Percentiles rank a stretch among this genome's conserved stretches.
Evolutionary conservation across 139 green algal genomes (phyloP).

Genomic region (Coelastrella sp.): DNA sequence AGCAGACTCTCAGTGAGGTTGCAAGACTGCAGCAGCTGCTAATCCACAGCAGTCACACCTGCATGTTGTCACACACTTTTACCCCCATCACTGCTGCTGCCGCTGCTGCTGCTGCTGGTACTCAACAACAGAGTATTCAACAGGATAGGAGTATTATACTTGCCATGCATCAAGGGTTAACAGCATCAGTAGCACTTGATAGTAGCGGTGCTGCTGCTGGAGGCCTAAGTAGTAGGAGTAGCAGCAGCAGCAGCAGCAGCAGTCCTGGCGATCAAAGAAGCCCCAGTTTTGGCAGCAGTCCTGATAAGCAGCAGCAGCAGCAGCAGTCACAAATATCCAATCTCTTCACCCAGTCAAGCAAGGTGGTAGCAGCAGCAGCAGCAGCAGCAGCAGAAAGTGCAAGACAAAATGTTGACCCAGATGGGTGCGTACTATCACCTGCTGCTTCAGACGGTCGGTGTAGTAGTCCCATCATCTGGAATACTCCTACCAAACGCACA

Average conservation of each 20-base stretch:
- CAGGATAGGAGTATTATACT: not conserved
- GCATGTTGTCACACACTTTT: no score
- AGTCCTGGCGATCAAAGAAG: not conserved
- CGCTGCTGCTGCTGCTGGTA: not conserved
- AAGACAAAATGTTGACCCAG: no score
- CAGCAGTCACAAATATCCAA: no score
- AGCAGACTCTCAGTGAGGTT: not conserved
- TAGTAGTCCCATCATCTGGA: not conserved
- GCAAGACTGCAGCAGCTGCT: slow-evolving; percentile 13
- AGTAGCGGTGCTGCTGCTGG: not conserved
- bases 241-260: not conserved
- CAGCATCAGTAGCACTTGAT: slow-evolving; percentile 1
- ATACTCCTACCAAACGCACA: not conserved
- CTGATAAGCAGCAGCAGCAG: not conserved
- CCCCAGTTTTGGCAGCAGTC: not conserved
- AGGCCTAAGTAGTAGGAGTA: not conserved
- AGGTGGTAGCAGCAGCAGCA: not conserved
- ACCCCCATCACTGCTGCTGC: slow-evolving; percentile 4
- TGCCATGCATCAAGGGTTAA: not conserved
- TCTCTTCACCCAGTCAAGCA: not conserved
- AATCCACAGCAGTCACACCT: not conserved
- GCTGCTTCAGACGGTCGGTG: not conserved
- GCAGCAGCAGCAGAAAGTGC: not conserved
- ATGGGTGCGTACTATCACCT: not conserved
- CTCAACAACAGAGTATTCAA: not conserved